Percentiles rank a stretch among this genome's conserved stretches.
Conservation (phyloP, 768 basidiomycete species). For the Amanita jacksonii region DNA sequence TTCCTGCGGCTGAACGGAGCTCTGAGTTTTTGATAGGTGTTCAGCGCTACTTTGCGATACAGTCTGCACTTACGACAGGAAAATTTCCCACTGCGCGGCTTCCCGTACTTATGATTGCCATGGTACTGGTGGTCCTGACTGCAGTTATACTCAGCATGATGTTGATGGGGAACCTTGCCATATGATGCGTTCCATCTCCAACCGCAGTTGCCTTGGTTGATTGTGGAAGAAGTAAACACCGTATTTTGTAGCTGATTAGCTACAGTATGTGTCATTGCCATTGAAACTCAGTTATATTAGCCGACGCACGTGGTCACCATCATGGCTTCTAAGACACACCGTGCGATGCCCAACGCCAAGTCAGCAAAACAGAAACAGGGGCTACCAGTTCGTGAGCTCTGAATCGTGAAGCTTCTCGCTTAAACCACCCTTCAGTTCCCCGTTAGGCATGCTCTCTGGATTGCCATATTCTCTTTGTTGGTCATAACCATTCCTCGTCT, state of each 20-base stretch:
- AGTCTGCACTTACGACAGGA: conserved; percentile 38
- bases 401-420: background rate
- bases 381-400: background rate
- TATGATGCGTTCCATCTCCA: no score
- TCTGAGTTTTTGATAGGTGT: conserved; percentile 27
- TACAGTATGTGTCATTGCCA: no score
- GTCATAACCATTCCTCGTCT: background rate
- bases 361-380: background rate
- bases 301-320: no score
- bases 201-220: no score
- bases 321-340: background rate
- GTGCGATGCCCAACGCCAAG: background rate
- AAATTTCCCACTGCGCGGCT: conserved; percentile 46
- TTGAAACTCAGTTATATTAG: no score
- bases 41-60: conserved; percentile 43
- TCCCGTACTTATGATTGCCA: conserved; percentile 29
- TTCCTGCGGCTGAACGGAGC: background rate
- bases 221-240: no score
- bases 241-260: no score
- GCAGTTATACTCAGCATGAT: conserved; percentile 34
- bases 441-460: background rate
- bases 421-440: background rate
- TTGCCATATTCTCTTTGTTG: background rate
- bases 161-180: conserved; percentile 19
- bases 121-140: conserved; percentile 30